Evolutionary conservation across 202 grass and related monocot genomes (phyloP).

Genomic region (Schoenoplectus tabernaemontani): DNA sequence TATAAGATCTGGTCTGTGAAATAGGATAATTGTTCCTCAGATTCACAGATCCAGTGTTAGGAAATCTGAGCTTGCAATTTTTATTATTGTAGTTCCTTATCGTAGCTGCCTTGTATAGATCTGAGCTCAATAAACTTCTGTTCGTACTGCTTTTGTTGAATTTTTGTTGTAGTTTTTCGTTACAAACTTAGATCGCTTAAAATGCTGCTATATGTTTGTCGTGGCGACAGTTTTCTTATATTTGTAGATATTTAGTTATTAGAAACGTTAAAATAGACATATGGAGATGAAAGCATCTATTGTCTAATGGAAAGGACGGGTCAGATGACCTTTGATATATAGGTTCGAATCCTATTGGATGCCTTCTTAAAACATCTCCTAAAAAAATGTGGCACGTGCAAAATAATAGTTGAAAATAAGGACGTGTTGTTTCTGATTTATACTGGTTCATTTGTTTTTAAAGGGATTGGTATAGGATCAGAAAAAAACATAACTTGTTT

Average conservation of each 20-base stretch:
- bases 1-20: not conserved
- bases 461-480: not conserved
- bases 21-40: not conserved
- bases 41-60: not conserved
- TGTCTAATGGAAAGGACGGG: conserved; percentile 34
- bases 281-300: conserved; percentile 37
- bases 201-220: not conserved
- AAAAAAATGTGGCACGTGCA: not conserved
- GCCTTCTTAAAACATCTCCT: not conserved
- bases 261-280: not conserved
- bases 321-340: conserved; percentile 17
- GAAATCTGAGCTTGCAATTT: not conserved
- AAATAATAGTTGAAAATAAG: conserved; percentile 1
- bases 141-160: not conserved
- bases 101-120: not conserved
- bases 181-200: not conserved
- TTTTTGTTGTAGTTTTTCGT: not conserved
- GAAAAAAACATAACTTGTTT: conserved; percentile 4
- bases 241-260: not conserved
- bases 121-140: not conserved
- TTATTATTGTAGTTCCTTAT: not conserved
- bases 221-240: not conserved
- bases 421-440: conserved; percentile 6
- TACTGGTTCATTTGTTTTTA: not conserved
- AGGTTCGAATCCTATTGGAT: conserved; percentile 50